These are phyloP conservation scores for Tolypocladium nubicola DNA, from an alignment of 2,329 filamentous ascomycete species.

Conservation along the genomic window DNA sequence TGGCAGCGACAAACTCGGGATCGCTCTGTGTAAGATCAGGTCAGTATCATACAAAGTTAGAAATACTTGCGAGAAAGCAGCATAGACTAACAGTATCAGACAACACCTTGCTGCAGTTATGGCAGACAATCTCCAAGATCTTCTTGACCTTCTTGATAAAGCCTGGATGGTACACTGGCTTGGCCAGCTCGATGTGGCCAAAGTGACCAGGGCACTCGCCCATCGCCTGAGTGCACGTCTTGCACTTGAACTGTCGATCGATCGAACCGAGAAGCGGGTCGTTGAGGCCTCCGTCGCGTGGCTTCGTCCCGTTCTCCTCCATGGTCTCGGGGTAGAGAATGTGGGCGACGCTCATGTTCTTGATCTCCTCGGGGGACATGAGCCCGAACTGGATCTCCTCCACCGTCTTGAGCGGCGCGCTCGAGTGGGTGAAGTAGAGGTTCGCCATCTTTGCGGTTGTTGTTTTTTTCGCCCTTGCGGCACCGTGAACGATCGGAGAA, in stretches of 20 bases:
- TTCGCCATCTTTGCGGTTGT: slow-evolving; percentile 66
- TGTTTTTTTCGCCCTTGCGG: background rate
- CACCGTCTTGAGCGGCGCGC: slow-evolving; percentile 92
- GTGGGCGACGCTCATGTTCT: slow-evolving; percentile 94
- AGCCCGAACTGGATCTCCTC: slow-evolving; percentile 99
- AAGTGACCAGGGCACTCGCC: slow-evolving; percentile 96
- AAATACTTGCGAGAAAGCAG: slow-evolving; percentile 41
- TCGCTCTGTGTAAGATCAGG: slow-evolving; percentile 56
- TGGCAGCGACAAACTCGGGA: slow-evolving; percentile 70
- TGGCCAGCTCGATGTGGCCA: slow-evolving; percentile 94
- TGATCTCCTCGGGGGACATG: slow-evolving; percentile 96
- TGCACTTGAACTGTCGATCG: slow-evolving; percentile 90
- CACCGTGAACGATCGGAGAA: slow-evolving; percentile 9
- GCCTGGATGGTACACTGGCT: slow-evolving; percentile 87
- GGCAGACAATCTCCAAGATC: slow-evolving; percentile 95
- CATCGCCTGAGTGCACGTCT: slow-evolving; percentile 92
- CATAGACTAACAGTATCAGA: slow-evolving; percentile 88
- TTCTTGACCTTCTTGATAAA: slow-evolving; percentile 99
- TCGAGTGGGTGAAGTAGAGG: slow-evolving; percentile 80
- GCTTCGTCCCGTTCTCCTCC: slow-evolving; percentile 89
- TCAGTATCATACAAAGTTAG: slow-evolving; percentile 47
- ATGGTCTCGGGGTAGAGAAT: slow-evolving; percentile 99
- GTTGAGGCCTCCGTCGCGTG: slow-evolving; percentile 84
- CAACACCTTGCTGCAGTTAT: slow-evolving; percentile 96
- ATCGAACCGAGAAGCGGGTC: slow-evolving; percentile 95